Conservation (phyloP, 2,329 filamentous ascomycete genomes). For the Aspergillus puulaauensis region DNA sequence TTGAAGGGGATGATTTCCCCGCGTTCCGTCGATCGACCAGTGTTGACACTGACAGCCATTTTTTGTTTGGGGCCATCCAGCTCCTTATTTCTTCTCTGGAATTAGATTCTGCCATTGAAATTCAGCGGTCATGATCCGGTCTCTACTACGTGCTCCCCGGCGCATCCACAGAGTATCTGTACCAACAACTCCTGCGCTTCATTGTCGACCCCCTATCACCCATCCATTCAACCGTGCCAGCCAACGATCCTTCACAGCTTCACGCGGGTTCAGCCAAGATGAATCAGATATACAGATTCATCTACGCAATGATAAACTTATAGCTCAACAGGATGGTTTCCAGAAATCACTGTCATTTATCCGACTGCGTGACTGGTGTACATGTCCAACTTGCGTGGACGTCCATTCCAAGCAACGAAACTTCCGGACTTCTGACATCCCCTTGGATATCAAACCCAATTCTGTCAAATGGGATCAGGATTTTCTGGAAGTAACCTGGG, state of each 20-base stretch:
- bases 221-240: neutral
- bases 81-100: neutral
- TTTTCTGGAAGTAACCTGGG: slow-evolving; percentile 61
- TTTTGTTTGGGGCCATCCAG: neutral
- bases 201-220: slow-evolving; percentile 1
- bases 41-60: neutral
- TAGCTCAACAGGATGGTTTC: neutral
- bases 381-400: slow-evolving; percentile 55
- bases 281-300: neutral
- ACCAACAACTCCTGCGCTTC: slow-evolving; percentile 4
- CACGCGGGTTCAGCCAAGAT: neutral
- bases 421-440: slow-evolving; percentile 66
- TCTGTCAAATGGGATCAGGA: slow-evolving; percentile 36
- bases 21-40: neutral
- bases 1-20: neutral
- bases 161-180: slow-evolving; percentile 8
- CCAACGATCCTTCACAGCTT: neutral
- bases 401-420: slow-evolving; percentile 61
- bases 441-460: slow-evolving; percentile 45
- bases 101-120: neutral
- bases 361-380: slow-evolving; percentile 56
- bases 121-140: slow-evolving; percentile 8
- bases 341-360: slow-evolving; percentile 12
- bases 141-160: slow-evolving; percentile 9
- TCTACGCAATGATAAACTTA: neutral